Evolutionary conservation across 192 early-diverging fungal genomes (phyloP).

Genomic region (Backusella australiensis): DNA sequence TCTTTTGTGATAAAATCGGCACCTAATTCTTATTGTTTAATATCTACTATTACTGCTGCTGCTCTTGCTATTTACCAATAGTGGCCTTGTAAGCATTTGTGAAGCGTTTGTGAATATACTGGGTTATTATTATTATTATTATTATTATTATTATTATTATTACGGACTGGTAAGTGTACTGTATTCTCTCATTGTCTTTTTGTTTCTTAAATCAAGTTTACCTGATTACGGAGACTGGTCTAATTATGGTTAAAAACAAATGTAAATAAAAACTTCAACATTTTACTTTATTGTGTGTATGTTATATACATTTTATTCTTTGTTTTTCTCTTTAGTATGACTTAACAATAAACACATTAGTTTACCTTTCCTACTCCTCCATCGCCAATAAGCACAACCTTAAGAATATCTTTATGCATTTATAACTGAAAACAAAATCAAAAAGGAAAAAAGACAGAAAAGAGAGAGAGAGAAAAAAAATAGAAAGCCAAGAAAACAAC

Average conservation of each 20-base stretch:
- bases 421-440: background rate
- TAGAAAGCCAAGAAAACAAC: background rate
- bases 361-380: conserved; percentile 57
- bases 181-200: too few species aligned
- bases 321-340: background rate
- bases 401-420: conserved; percentile 53
- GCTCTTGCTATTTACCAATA: conserved; percentile 58
- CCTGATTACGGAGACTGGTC: conserved; percentile 41
- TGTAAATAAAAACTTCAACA: background rate
- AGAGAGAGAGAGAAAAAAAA: background rate
- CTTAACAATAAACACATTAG: background rate
- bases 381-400: conserved; percentile 53
- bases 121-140: background rate
- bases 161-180: background rate
- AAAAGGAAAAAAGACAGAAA: background rate
- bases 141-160: background rate
- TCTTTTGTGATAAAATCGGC: conserved; percentile 98
- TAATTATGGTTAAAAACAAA: conserved; percentile 1
- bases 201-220: background rate
- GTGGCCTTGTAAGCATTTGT: conserved; percentile 97
- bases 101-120: conserved; percentile 93
- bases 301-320: background rate
- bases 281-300: background rate
- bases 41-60: too few species aligned
- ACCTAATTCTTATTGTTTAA: conserved; percentile 3